phyloP scores from a whole-genome alignment of 257 asterid species.

The Solanum okadae region DNA sequence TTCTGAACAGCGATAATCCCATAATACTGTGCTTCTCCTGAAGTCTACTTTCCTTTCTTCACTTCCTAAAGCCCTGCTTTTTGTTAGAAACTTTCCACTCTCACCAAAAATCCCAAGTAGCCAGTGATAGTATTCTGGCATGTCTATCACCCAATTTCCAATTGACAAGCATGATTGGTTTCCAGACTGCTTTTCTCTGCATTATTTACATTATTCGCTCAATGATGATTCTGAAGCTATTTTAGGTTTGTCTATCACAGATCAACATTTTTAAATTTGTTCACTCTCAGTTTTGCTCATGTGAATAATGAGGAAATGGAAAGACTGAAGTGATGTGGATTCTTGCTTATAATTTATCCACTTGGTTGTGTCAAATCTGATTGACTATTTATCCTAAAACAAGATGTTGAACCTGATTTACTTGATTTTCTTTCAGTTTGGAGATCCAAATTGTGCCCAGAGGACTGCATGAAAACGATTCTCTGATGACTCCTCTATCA shows the following conservation, averaged over 20 bases:
- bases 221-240: not conserved
- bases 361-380: not conserved
- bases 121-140: too few species aligned
- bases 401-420: not conserved
- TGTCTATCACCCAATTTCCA: too few species aligned
- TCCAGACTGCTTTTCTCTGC: not conserved
- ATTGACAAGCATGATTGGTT: too few species aligned
- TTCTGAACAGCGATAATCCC: not conserved
- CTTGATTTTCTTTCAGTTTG: not conserved
- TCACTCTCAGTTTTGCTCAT: not conserved
- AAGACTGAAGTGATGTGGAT: not conserved
- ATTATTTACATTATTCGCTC: not conserved
- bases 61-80: too few species aligned
- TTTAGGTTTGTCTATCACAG: not conserved
- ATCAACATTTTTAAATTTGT: too few species aligned
- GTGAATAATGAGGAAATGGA: not conserved
- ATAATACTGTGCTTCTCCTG: not conserved
- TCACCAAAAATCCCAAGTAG: too few species aligned
- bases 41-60: not conserved
- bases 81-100: too few species aligned
- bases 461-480: not conserved
- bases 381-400: not conserved
- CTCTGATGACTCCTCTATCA: not conserved
- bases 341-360: not conserved
- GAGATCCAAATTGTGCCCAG: not conserved